Conservation (phyloP, 352 stramenopile genomes). For the Aphanomyces invadans region DNA sequence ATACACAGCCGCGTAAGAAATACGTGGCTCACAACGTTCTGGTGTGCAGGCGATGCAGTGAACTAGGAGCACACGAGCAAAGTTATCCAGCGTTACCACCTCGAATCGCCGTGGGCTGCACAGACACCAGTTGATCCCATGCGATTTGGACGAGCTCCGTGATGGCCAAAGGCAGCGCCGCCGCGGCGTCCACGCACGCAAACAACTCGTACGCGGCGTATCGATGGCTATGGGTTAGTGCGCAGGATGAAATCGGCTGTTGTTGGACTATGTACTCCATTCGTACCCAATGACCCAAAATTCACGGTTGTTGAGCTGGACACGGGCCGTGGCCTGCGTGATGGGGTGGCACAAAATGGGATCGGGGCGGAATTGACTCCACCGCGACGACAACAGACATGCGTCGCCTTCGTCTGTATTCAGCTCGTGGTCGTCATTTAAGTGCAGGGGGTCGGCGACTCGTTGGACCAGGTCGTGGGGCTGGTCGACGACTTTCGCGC, state of each 20-base stretch:
- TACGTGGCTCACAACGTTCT: neutral
- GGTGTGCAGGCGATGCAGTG: neutral
- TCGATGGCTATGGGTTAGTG: neutral
- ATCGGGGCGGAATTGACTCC: neutral
- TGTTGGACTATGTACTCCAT: neutral
- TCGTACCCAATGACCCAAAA: conserved; percentile 1
- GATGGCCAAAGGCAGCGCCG: neutral
- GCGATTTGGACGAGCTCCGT: neutral
- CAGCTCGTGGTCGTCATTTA: neutral
- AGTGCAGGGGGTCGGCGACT: neutral
- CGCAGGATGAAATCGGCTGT: no score
- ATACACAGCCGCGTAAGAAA: neutral
- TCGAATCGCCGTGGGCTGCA: neutral
- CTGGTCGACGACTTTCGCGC: neutral
- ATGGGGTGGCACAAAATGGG: neutral
- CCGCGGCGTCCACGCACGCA: neutral
- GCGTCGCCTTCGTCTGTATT: neutral
- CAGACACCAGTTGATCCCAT: neutral
- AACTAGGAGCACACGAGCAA: no score
- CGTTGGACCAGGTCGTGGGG: neutral
- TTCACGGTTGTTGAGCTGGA: neutral
- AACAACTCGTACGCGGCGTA: conserved; percentile 7
- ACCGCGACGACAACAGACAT: neutral
- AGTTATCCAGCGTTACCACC: no score
- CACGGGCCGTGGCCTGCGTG: neutral